Conservation (phyloP, 805 yeast species). For the Ogataea populi-albae region DNA sequence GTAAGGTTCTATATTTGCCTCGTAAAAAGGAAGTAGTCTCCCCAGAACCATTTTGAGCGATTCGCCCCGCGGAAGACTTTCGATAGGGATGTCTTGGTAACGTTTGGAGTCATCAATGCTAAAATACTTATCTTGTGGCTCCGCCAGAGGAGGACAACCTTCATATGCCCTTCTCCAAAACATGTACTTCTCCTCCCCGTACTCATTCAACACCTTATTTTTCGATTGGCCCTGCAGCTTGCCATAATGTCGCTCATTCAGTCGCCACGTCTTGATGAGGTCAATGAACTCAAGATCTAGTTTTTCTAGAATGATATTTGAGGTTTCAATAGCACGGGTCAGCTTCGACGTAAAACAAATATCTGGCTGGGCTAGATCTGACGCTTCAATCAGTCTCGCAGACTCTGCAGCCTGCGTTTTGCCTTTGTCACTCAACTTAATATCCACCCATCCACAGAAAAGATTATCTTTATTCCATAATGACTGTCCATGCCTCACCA, state of each 20-base stretch:
- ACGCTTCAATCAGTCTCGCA: constrained; percentile 54
- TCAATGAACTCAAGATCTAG: constrained; percentile 48
- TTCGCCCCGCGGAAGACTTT: constrained; percentile 66
- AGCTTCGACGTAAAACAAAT: constrained; percentile 68
- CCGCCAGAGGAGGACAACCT: constrained; percentile 61
- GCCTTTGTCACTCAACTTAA: constrained; percentile 65
- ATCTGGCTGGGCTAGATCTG: constrained; percentile 45
- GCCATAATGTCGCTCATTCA: constrained; percentile 85
- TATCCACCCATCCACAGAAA: constrained; percentile 88
- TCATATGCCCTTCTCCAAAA: constrained; percentile 75
- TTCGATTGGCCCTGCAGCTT: constrained; percentile 76
- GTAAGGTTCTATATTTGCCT: constrained; percentile 48
- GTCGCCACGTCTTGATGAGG: constrained; percentile 69
- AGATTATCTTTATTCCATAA: constrained; percentile 72
- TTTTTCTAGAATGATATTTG: constrained; percentile 58
- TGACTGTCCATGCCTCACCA: constrained; percentile 82
- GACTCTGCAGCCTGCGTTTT: constrained; percentile 64
- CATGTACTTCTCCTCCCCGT: constrained; percentile 74
- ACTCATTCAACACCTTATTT: constrained; percentile 57
- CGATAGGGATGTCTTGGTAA: constrained; percentile 41
- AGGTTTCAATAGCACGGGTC: constrained; percentile 72
- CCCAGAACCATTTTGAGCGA: constrained; percentile 69
- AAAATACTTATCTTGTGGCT: constrained; percentile 37
- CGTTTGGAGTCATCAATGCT: constrained; percentile 37
- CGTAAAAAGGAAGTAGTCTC: constrained; percentile 61